Evolutionary conservation across 2,329 filamentous ascomycete species (phyloP).

Genomic region (Colletotrichum sp.): DNA sequence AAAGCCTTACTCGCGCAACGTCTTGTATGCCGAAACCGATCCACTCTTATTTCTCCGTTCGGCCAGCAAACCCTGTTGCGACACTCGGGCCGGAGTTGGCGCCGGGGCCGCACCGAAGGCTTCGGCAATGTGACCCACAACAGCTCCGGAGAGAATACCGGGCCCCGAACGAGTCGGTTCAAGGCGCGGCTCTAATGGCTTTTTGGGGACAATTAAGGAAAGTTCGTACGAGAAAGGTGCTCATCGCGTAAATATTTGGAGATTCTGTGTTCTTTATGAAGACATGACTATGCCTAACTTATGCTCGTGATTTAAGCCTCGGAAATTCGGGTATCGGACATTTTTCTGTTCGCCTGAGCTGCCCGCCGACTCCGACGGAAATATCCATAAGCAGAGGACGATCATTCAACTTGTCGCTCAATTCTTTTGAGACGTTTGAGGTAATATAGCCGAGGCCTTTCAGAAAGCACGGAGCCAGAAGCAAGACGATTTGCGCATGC

Average conservation of each 20-base stretch:
- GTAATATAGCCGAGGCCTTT: neutral
- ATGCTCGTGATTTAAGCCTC: neutral
- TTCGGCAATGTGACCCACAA: neutral
- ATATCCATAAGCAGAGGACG: neutral
- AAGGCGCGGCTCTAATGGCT: neutral
- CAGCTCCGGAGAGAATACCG: neutral
- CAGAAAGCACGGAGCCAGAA: neutral
- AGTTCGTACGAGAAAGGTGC: neutral
- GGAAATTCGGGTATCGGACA: neutral
- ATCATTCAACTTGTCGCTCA: neutral
- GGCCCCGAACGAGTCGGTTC: neutral
- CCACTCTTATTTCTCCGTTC: neutral
- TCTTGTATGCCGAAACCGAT: neutral
- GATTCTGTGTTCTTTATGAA: neutral
- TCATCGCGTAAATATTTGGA: neutral
- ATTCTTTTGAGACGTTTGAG: neutral
- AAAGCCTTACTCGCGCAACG: neutral
- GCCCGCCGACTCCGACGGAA: neutral
- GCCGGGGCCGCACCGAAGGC: neutral
- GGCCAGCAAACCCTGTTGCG: neutral
- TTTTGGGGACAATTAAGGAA: fast-evolving
- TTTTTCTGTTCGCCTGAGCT: neutral
- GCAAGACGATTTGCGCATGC: neutral
- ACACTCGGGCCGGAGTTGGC: neutral
- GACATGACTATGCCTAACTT: neutral